Conservation (phyloP, 257 asterid genomes). For the Penstemon newberryi region DNA sequence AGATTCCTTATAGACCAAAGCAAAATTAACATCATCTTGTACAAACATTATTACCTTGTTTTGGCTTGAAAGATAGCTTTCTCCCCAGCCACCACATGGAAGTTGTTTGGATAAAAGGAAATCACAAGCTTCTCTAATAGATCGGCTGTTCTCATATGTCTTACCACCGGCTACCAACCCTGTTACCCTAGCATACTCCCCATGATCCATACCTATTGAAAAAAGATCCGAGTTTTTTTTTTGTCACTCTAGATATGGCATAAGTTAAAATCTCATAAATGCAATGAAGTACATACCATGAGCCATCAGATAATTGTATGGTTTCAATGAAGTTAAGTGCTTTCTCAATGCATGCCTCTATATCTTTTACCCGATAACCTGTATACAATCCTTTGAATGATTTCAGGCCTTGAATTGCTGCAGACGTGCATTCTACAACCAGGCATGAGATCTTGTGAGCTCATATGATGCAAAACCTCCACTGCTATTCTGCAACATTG, state of each 20-base stretch:
- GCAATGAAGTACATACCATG: conserved; percentile 42
- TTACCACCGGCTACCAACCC: no score
- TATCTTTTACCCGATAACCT: conserved; percentile 37
- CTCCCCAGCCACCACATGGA: no score
- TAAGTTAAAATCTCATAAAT: neutral
- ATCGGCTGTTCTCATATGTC: no score
- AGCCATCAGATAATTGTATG: conserved; percentile 62
- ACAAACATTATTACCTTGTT: no score
- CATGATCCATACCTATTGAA: no score
- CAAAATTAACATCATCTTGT: no score
- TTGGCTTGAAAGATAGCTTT: no score
- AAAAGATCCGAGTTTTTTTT: no score
- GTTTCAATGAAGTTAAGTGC: conserved; percentile 54
- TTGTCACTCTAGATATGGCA: no score
- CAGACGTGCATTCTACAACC: conserved; percentile 81
- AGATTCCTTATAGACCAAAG: neutral
- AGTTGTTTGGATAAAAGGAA: no score
- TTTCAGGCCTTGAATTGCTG: conserved; percentile 51
- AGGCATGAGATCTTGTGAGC: conserved; percentile 70
- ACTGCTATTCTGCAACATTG: conserved; percentile 47
- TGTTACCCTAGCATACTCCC: no score
- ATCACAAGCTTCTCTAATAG: no score
- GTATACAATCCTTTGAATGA: conserved; percentile 42
- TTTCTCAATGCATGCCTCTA: conserved; percentile 47
- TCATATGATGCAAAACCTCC: conserved; percentile 87